These are phyloP conservation scores for Cylindrotheca closterium DNA, from an alignment of 108 stramenopile genomes.

Conservation along the genomic window DNA sequence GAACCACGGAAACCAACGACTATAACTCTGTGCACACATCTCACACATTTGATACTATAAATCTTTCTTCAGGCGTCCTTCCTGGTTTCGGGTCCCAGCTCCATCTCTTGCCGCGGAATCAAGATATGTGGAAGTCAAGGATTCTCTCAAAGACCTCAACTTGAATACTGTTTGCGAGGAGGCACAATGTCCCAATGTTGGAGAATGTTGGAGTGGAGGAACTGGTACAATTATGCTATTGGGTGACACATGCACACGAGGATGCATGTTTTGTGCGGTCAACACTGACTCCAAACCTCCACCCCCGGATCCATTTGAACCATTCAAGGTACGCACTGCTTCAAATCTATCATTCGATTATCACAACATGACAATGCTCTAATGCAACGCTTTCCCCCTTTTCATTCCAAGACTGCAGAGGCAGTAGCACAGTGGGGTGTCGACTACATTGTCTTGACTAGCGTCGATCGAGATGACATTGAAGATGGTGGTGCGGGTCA, in stretches of 20 bases:
- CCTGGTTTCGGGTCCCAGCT: constrained; percentile 76
- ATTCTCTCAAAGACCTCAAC: constrained; percentile 68
- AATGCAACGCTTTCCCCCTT: background rate
- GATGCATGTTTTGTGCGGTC: constrained; percentile 98
- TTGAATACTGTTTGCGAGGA: constrained; percentile 98
- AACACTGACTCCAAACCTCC: constrained; percentile 92
- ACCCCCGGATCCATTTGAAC: constrained; percentile 95
- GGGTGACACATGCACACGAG: constrained; percentile 98
- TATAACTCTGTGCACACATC: background rate
- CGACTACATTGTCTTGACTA: constrained; percentile 97
- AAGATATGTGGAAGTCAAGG: constrained; percentile 75
- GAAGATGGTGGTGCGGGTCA: constrained; percentile 94
- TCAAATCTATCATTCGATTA: too few species aligned
- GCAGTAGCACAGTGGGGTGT: constrained; percentile 96
- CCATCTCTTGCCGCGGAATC: constrained; percentile 58
- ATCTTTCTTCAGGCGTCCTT: constrained; percentile 45
- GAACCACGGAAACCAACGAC: too few species aligned
- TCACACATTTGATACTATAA: background rate
- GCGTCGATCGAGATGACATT: constrained; percentile 97
- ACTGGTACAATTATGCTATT: constrained; percentile 99
- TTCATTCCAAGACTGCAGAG: constrained; percentile 57
- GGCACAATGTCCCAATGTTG: constrained; percentile 99
- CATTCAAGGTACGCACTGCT: constrained; percentile 72
- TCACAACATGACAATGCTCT: too few species aligned
- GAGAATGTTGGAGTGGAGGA: constrained; percentile 99